A percentile compares a stretch with the other conserved stretches of the same genome.
Conservation (phyloP, 2,329 filamentous ascomycete species). For the Fusarium nurragi region DNA sequence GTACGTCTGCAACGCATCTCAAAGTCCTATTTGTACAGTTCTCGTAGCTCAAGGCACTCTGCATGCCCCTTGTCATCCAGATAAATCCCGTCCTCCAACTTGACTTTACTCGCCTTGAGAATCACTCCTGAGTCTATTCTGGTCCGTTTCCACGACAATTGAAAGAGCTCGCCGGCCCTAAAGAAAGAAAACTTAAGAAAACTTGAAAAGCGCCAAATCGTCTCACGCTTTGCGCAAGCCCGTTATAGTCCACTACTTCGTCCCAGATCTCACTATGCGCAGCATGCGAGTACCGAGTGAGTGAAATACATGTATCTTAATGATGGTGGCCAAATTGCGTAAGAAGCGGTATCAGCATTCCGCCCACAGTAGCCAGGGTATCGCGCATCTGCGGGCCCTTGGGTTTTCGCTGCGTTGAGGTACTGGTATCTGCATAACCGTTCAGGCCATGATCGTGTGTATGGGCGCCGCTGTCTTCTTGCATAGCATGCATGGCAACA, state of each 20-base stretch:
- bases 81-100: constrained; percentile 9
- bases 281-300: constrained; percentile 16
- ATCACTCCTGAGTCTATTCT: constrained; percentile 30
- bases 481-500: constrained; percentile 98
- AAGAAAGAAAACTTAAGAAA: constrained; percentile 4
- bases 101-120: constrained; percentile 8
- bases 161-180: constrained; percentile 40
- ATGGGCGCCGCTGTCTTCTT: constrained; percentile 71
- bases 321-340: constrained; percentile 83
- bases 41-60: constrained; percentile 19
- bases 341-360: constrained; percentile 81
- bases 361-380: constrained; percentile 74
- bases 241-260: constrained; percentile 6
- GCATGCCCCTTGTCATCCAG: constrained; percentile 19
- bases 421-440: constrained; percentile 62
- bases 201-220: constrained; percentile 27
- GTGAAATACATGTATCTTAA: constrained; percentile 41
- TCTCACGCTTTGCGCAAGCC: constrained; percentile 21
- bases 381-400: constrained; percentile 71
- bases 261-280: constrained; percentile 11
- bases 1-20: constrained; percentile 2
- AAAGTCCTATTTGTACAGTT: constrained; percentile 16
- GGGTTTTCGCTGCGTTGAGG: constrained; percentile 59
- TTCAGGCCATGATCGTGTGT: constrained; percentile 60
- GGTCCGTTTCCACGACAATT: constrained; percentile 16